Conservation (phyloP, 768 basidiomycete genomes). For the Leccinellum luteum region DNA sequence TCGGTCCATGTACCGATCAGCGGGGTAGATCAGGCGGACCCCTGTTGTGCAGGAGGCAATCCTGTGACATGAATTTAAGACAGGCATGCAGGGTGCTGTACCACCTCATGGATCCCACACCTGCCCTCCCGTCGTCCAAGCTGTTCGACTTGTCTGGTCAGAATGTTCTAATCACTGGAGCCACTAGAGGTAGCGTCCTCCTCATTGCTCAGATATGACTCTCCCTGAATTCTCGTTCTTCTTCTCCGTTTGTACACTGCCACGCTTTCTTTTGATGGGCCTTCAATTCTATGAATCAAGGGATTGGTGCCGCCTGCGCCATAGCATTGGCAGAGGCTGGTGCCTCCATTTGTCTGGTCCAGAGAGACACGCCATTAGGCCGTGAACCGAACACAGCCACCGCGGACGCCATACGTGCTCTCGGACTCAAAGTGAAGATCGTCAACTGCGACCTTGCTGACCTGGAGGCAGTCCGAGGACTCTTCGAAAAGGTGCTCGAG, state of each 20-base stretch:
- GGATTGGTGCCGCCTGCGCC: conserved; percentile 55
- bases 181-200: conserved; percentile 62
- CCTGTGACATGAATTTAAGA: conserved; percentile 20
- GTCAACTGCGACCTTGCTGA: conserved; percentile 58
- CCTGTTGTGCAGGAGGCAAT: background rate
- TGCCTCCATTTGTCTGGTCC: conserved; percentile 47
- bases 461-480: conserved; percentile 44
- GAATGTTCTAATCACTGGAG: conserved; percentile 78
- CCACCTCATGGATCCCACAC: conserved; percentile 51
- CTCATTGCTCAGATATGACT: conserved; percentile 11
- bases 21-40: conserved; percentile 23
- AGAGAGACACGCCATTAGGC: conserved; percentile 40
- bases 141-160: conserved; percentile 69
- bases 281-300: conserved; percentile 29
- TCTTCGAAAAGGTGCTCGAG: conserved; percentile 49
- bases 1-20: conserved; percentile 34
- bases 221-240: conserved; percentile 14
- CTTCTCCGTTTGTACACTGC: conserved; percentile 13
- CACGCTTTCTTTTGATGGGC: conserved; percentile 8
- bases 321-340: conserved; percentile 55
- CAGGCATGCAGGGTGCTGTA: conserved; percentile 7
- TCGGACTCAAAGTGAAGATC: conserved; percentile 38
- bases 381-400: conserved; percentile 36
- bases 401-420: conserved; percentile 34
- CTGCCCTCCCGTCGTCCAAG: conserved; percentile 44